These are phyloP conservation scores for Lepidium campestre DNA, from an alignment of 441 rosid genomes.

Conservation along the genomic window DNA sequence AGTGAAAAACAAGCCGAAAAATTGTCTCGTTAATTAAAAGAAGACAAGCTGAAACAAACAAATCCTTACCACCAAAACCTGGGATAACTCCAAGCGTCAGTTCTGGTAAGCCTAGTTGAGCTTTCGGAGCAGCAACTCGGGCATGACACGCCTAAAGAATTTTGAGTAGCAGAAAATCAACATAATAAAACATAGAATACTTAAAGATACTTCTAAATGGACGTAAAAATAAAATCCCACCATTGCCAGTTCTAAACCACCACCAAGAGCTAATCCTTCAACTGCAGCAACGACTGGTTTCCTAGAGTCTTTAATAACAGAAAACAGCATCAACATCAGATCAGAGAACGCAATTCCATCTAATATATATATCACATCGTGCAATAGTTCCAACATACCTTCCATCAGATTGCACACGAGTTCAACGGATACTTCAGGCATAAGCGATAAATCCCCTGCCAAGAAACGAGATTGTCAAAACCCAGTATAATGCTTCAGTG, in stretches of 20 bases:
- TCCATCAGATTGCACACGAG: conserved; percentile 71
- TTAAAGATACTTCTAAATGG: neutral
- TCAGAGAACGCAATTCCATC: neutral
- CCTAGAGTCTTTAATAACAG: conserved; percentile 49
- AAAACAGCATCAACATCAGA: conserved; percentile 12
- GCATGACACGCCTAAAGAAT: conserved; percentile 79
- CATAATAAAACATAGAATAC: neutral
- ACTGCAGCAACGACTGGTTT: conserved; percentile 97
- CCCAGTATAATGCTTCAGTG: neutral
- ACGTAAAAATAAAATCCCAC: conserved; percentile 33
- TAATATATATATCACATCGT: neutral
- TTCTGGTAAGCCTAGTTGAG: conserved; percentile 92
- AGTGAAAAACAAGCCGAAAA: neutral
- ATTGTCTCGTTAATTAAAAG: neutral
- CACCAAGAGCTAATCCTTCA: conserved; percentile 96
- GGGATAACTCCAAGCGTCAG: conserved; percentile 88
- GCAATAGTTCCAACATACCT: conserved; percentile 37
- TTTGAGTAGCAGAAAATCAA: conserved; percentile 8
- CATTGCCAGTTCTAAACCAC: conserved; percentile 93
- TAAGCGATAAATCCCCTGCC: conserved; percentile 63
- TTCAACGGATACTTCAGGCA: conserved; percentile 84
- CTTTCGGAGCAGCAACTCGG: conserved; percentile 69
- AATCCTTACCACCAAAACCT: conserved; percentile 76
- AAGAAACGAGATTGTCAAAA: neutral
- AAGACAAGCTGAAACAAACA: neutral